Evolutionary conservation across 2,329 filamentous ascomycete genomes (phyloP).

Genomic region (Fusarium sp.): DNA sequence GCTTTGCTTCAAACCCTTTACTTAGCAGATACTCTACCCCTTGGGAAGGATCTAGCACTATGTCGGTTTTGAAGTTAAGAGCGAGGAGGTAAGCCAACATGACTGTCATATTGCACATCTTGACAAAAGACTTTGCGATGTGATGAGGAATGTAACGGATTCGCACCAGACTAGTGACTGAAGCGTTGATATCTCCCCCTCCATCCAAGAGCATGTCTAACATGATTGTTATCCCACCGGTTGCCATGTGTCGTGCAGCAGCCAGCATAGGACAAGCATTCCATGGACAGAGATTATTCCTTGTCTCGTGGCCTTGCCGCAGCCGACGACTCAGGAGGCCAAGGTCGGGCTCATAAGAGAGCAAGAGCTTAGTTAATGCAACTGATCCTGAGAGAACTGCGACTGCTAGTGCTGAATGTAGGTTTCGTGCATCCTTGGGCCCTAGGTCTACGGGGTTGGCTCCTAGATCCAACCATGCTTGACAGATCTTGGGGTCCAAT

Average conservation of each 20-base stretch:
- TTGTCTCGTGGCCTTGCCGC: too few species aligned
- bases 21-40: not conserved
- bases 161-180: not conserved
- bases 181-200: not conserved
- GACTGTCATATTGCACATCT: not conserved
- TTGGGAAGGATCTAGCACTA: not conserved
- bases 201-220: not conserved
- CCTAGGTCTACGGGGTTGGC: not conserved
- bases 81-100: not conserved
- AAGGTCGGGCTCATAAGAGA: not conserved
- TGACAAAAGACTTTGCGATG: too few species aligned
- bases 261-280: not conserved
- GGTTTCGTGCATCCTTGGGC: not conserved
- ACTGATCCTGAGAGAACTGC: not conserved
- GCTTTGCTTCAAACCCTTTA: not conserved
- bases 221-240: not conserved
- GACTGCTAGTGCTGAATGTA: not conserved
- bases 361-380: not conserved
- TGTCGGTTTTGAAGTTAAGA: not conserved
- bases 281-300: too few species aligned
- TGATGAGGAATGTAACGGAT: too few species aligned
- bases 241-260: slow-evolving; percentile 1
- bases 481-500: not conserved
- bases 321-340: too few species aligned
- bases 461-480: not conserved